Percentiles rank a stretch among this genome's conserved stretches.
phyloP scores from a whole-genome alignment of 768 basidiomycete genomes.

The Russula olivacea region DNA sequence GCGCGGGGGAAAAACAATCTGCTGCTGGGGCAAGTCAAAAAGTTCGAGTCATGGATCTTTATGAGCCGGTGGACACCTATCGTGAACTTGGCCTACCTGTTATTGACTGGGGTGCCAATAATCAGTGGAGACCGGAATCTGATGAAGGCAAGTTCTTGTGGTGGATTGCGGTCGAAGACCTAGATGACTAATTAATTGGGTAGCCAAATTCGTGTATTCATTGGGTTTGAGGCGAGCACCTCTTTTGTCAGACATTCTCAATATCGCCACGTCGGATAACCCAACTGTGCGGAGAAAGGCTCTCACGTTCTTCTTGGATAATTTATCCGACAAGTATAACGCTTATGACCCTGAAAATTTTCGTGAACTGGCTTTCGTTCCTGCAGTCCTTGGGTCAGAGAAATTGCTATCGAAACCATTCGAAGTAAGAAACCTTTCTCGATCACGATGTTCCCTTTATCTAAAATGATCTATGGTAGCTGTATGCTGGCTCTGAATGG shows the following conservation, averaged over 20 bases:
- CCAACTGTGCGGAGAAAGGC: constrained; percentile 49
- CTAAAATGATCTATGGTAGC: constrained; percentile 38
- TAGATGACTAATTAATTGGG: background rate
- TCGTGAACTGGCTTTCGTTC: constrained; percentile 66
- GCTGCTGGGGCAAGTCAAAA: constrained; percentile 31
- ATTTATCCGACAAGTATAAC: constrained; percentile 54
- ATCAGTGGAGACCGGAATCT: constrained; percentile 74
- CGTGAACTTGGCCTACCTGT: constrained; percentile 71
- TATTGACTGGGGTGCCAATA: constrained; percentile 77
- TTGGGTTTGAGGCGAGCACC: constrained; percentile 68
- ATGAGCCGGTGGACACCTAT: constrained; percentile 74
- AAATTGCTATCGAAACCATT: constrained; percentile 52
- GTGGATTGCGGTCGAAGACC: background rate
- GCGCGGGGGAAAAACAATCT: constrained; percentile 24
- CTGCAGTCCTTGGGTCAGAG: constrained; percentile 53
- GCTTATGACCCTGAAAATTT: constrained; percentile 54
- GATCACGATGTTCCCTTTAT: background rate
- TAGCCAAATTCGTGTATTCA: constrained; percentile 75
- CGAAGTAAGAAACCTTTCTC: constrained; percentile 45
- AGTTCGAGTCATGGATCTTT: constrained; percentile 61
- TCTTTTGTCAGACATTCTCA: constrained; percentile 56
- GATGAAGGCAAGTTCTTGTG: constrained; percentile 64
- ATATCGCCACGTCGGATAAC: constrained; percentile 58
- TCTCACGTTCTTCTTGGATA: constrained; percentile 77
- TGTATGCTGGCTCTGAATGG: constrained; percentile 65